phyloP scores from a whole-genome alignment of 371 early-diverging fungal species.

The Fennellomyces sp. region DNA sequence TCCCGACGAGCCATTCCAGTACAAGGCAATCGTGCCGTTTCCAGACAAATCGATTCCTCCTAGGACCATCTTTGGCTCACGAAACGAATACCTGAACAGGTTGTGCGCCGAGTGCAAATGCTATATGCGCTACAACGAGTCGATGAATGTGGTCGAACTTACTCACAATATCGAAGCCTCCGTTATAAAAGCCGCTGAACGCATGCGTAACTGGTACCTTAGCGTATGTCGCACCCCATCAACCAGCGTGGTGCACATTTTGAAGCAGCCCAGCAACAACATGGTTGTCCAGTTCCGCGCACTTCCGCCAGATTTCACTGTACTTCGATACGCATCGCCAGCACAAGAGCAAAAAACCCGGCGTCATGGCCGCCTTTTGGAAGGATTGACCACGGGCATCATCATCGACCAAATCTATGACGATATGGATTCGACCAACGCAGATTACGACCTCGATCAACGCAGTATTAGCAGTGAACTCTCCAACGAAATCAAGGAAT shows the following conservation, averaged over 20 bases:
- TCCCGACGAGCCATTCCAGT: slow-evolving; percentile 23
- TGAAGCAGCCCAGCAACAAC: slow-evolving; percentile 29
- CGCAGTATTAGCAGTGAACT: too few relatives aligned
- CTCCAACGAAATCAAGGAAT: slow-evolving; percentile 6
- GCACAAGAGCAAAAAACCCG: slow-evolving; percentile 11
- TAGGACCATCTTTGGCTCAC: slow-evolving; percentile 26
- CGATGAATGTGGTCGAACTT: slow-evolving; percentile 9
- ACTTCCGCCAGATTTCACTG: slow-evolving; percentile 25
- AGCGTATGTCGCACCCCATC: slow-evolving; percentile 20
- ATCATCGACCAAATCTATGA: not conserved
- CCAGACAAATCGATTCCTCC: slow-evolving; percentile 26
- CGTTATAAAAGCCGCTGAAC: slow-evolving; percentile 19
- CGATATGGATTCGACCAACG: slow-evolving; percentile 16
- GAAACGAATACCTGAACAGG: slow-evolving; percentile 29
- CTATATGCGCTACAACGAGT: slow-evolving; percentile 30
- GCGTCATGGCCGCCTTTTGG: slow-evolving; percentile 23
- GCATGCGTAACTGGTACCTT: slow-evolving; percentile 46
- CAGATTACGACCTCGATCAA: slow-evolving; percentile 13
- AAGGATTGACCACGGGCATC: slow-evolving; percentile 23
- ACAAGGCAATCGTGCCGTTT: slow-evolving; percentile 23
- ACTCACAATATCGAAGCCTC: slow-evolving; percentile 16
- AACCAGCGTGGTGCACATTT: slow-evolving; percentile 10
- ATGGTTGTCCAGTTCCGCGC: slow-evolving; percentile 10
- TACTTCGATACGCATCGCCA: too few relatives aligned
- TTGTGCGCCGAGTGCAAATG: slow-evolving; percentile 39